phyloP scores from a whole-genome alignment of 352 stramenopile genomes.

The Nothophytophthora sp. region DNA sequence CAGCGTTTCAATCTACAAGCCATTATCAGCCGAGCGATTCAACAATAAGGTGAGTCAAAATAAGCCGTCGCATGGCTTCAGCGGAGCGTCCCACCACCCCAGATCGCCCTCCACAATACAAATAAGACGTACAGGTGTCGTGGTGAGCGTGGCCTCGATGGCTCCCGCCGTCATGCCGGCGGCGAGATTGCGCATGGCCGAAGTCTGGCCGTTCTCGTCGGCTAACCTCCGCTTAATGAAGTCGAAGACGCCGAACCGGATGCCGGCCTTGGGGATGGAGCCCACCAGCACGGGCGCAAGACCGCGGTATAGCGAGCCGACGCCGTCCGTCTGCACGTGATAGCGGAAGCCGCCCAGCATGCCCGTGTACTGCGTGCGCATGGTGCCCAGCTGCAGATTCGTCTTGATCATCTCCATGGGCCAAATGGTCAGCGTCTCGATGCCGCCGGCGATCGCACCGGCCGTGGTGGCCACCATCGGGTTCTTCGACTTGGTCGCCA shows the following conservation, averaged over 20 bases:
- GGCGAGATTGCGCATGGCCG: constrained; percentile 89
- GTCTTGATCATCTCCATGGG: constrained; percentile 97
- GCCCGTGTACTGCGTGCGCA: constrained; percentile 71
- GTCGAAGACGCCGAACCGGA: constrained; percentile 96
- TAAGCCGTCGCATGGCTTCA: too few species aligned
- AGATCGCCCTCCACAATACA: not conserved
- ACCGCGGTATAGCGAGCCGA: constrained; percentile 91
- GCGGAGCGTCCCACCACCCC: too few species aligned
- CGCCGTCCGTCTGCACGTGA: constrained; percentile 64
- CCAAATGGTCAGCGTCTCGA: constrained; percentile 91
- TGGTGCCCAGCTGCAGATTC: constrained; percentile 89
- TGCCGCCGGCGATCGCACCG: constrained; percentile 84
- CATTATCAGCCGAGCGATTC: too few species aligned
- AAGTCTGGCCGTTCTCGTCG: constrained; percentile 91
- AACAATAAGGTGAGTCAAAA: too few species aligned
- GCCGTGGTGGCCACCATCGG: constrained; percentile 81
- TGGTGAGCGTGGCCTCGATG: constrained; percentile 91
- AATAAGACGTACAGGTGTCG: constrained; percentile 79
- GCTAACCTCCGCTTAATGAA: constrained; percentile 85
- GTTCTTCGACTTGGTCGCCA: constrained; percentile 72
- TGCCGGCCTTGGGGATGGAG: constrained; percentile 96
- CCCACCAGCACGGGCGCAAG: constrained; percentile 94
- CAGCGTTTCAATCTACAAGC: constrained; percentile 90
- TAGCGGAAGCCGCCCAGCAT: constrained; percentile 78
- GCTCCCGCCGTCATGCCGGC: constrained; percentile 94